A percentile compares a stretch with the other conserved stretches of the same genome.
Evolutionary conservation across 306 rosid genomes (phyloP).

Genomic region (Echinosophora koreensis): DNA sequence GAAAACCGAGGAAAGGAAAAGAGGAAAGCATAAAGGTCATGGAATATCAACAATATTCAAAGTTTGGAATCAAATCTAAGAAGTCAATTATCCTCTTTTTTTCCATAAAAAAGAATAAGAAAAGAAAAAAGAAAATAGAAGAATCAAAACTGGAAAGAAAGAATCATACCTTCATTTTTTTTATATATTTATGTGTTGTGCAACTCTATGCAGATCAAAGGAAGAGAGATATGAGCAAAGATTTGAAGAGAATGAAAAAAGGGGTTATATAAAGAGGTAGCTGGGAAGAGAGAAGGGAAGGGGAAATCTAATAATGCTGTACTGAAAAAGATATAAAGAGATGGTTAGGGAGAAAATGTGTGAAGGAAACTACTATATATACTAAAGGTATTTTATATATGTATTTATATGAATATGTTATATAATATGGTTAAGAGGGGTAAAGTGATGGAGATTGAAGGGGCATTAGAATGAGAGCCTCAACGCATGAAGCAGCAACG

Average conservation of each 20-base stretch:
- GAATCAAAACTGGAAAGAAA: constrained; percentile 42
- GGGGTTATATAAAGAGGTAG: neutral
- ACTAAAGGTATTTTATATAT: neutral
- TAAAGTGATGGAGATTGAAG: neutral
- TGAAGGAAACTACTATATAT: neutral
- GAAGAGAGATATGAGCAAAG: neutral
- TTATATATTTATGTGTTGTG: neutral
- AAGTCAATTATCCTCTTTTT: neutral
- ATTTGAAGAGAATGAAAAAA: constrained; percentile 7
- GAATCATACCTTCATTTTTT: constrained; percentile 75
- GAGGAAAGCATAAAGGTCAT: constrained; percentile 36
- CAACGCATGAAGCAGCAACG: neutral
- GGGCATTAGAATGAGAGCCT: neutral
- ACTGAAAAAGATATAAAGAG: constrained; percentile 24
- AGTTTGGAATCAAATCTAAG: constrained; percentile 21
- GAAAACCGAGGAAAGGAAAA: neutral
- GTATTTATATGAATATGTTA: neutral
- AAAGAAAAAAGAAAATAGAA: neutral
- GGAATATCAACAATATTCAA: constrained; percentile 48
- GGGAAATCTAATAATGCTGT: constrained; percentile 51
- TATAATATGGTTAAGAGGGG: neutral
- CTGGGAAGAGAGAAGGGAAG: constrained; percentile 28
- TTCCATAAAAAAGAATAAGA: neutral
- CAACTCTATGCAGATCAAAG: constrained; percentile 45
- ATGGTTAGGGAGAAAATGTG: constrained; percentile 31